Percentiles rank a stretch among this genome's conserved stretches.
Evolutionary conservation across 805 yeast genomes (phyloP).

Genomic region (Monosporozyma servazzii): DNA sequence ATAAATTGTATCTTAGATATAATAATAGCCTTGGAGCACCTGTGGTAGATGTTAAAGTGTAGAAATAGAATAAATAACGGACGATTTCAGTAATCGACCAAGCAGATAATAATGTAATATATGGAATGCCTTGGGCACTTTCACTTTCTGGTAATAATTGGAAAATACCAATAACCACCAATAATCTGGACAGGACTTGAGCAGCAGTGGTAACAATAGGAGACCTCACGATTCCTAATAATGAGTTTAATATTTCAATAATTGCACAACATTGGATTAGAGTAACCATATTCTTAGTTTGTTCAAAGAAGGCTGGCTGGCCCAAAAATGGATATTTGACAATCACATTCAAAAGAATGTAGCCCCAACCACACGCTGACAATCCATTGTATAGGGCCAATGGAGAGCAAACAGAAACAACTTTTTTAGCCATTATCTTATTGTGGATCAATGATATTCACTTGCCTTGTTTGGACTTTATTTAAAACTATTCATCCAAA

Average conservation of each 20-base stretch:
- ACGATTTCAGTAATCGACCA: constrained; percentile 95
- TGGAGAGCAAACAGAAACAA: constrained; percentile 17
- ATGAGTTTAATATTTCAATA: constrained; percentile 71
- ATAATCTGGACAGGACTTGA: constrained; percentile 79
- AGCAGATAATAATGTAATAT: constrained; percentile 59
- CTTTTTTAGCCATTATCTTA: constrained; percentile 15
- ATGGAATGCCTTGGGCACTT: constrained; percentile 39
- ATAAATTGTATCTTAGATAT: constrained; percentile 74
- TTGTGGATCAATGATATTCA: background rate
- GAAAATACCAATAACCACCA: constrained; percentile 77
- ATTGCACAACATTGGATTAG: constrained; percentile 70
- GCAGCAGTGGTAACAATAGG: constrained; percentile 76
- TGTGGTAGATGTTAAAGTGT: constrained; percentile 13
- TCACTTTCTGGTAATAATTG: constrained; percentile 66
- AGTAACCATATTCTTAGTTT: constrained; percentile 50
- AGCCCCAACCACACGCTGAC: constrained; percentile 47
- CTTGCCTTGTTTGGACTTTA: too few species aligned
- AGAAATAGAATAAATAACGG: constrained; percentile 70
- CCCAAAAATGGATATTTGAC: constrained; percentile 39
- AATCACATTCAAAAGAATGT: constrained; percentile 38
- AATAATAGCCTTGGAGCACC: constrained; percentile 58
- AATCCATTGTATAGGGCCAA: constrained; percentile 43
- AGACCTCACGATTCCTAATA: constrained; percentile 72
- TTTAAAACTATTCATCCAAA: too few species aligned
- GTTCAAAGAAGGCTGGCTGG: constrained; percentile 55